A percentile compares a stretch with the other conserved stretches of the same genome.
These are phyloP conservation scores for Jamesozyma hellenica DNA, from an alignment of 805 yeast species.

Conservation along the genomic window DNA sequence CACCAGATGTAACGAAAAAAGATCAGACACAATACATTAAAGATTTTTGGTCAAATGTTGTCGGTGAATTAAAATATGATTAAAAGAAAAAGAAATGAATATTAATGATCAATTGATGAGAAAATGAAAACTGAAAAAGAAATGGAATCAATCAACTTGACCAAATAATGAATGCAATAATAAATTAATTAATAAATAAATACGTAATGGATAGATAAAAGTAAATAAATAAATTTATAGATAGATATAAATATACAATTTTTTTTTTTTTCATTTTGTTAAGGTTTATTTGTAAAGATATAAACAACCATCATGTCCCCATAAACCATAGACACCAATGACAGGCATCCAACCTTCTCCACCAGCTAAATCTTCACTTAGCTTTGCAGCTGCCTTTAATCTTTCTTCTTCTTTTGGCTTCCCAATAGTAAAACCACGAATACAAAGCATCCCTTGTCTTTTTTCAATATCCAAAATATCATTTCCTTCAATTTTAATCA, in stretches of 20 bases:
- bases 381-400: slow-evolving; percentile 21
- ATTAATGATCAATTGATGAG: too few relatives aligned
- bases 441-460: slow-evolving; percentile 41
- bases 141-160: too few relatives aligned
- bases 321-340: slow-evolving; percentile 44
- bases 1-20: slow-evolving; percentile 15
- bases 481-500: slow-evolving; percentile 29
- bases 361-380: slow-evolving; percentile 30
- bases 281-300: slow-evolving; percentile 32
- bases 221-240: background rate
- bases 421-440: slow-evolving; percentile 62
- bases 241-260: background rate
- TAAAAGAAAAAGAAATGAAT: slow-evolving; percentile 4
- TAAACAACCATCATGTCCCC: slow-evolving; percentile 67
- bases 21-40: slow-evolving; percentile 38
- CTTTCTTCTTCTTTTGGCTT: slow-evolving; percentile 32
- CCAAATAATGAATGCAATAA: too few relatives aligned
- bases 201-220: background rate
- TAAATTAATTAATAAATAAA: background rate
- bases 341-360: slow-evolving; percentile 45
- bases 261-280: background rate
- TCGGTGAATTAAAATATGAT: slow-evolving; percentile 38
- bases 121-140: too few relatives aligned
- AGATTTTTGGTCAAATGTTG: slow-evolving; percentile 43
- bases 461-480: slow-evolving; percentile 27